These are phyloP conservation scores for Brassica incana DNA, from an alignment of 345 rosid genomes.

Conservation along the genomic window DNA sequence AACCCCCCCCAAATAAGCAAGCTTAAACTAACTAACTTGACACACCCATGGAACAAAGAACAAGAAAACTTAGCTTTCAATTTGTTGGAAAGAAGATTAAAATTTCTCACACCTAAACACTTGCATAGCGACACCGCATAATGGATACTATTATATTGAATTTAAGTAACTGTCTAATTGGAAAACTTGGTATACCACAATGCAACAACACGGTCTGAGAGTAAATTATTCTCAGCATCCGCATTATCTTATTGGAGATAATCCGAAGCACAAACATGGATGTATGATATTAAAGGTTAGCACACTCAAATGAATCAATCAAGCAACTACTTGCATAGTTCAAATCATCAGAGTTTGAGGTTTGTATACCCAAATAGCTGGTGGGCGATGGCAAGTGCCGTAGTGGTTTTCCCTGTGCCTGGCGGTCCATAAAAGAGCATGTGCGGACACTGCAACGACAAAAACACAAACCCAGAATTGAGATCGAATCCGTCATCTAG, in stretches of 20 bases:
- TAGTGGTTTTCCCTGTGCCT: slow-evolving; percentile 97
- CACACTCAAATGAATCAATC: neutral
- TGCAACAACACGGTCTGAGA: neutral
- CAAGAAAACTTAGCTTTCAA: neutral
- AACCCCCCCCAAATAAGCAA: neutral
- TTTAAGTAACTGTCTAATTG: neutral
- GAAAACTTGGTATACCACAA: neutral
- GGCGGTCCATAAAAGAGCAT: slow-evolving; percentile 98
- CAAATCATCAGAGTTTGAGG: neutral
- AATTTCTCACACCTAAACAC: neutral
- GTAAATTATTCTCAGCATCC: neutral
- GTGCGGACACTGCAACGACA: slow-evolving; percentile 68
- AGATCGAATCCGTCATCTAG: slow-evolving; percentile 16
- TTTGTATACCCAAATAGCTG: slow-evolving; percentile 77
- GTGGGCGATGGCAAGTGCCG: slow-evolving; percentile 92
- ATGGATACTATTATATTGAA: neutral
- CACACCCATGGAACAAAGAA: neutral
- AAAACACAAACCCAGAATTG: neutral
- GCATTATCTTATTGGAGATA: neutral
- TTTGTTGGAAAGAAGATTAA: neutral
- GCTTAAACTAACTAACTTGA: neutral
- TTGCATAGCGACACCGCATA: neutral
- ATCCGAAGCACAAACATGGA: neutral
- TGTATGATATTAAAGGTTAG: neutral
- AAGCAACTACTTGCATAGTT: neutral